Evolutionary conservation across 1,139 yeast genomes (phyloP).

Genomic region (Yamadazyma epiphylla): DNA sequence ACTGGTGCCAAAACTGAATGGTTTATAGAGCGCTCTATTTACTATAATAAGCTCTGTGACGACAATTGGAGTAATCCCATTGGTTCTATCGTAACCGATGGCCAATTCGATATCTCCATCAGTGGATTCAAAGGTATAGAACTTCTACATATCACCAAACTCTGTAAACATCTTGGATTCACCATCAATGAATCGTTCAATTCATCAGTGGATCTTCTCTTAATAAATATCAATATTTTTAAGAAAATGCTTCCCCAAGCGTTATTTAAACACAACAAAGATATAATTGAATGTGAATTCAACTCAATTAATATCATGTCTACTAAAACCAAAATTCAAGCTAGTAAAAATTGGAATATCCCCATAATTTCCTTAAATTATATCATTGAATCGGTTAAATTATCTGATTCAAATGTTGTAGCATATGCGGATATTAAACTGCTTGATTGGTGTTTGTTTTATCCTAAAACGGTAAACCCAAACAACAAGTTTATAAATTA

Average conservation of each 20-base stretch:
- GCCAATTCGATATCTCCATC: constrained; percentile 50
- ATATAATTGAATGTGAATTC: constrained; percentile 33
- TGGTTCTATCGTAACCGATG: constrained; percentile 31
- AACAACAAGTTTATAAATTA: constrained; percentile 5
- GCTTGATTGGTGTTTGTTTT: constrained; percentile 50
- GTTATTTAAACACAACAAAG: constrained; percentile 26
- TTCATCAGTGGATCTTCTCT: constrained; percentile 54
- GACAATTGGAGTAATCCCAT: constrained; percentile 79
- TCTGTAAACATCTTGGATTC: constrained; percentile 53
- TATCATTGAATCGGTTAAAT: constrained; percentile 41
- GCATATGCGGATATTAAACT: constrained; percentile 35
- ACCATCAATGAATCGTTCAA: constrained; percentile 50
- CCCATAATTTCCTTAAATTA: constrained; percentile 55
- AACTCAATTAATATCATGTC: constrained; percentile 39
- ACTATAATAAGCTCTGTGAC: constrained; percentile 46
- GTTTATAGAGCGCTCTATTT: constrained; percentile 77
- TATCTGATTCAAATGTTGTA: constrained; percentile 13
- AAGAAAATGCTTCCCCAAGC: constrained; percentile 17
- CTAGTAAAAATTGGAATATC: constrained; percentile 53
- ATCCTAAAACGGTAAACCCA: constrained; percentile 21
- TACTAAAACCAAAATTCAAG: constrained; percentile 50
- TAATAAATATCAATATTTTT: constrained; percentile 58
- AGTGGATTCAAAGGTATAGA: constrained; percentile 88
- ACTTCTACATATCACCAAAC: constrained; percentile 65
- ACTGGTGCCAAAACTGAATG: constrained; percentile 60